phyloP scores from a whole-genome alignment of 2,329 filamentous ascomycete genomes.

The Fusarium haematococcum region DNA sequence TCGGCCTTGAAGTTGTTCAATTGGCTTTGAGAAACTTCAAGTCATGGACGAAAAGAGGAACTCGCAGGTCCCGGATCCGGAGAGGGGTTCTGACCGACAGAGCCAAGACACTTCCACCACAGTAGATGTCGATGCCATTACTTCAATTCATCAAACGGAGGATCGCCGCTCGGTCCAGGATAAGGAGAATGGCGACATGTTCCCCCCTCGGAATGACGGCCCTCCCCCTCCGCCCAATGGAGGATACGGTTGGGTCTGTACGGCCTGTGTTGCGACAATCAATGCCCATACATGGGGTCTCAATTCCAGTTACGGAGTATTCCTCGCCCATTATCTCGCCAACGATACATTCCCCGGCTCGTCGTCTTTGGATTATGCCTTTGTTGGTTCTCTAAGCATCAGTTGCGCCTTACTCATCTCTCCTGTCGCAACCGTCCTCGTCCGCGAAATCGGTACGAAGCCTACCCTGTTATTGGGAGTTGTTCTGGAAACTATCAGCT shows the following conservation, averaged over 20 bases:
- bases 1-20: not conserved
- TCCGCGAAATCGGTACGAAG: constrained; percentile 72
- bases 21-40: constrained; percentile 6
- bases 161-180: constrained; percentile 11
- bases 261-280: constrained; percentile 58
- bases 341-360: constrained; percentile 72
- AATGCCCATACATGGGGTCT: constrained; percentile 82
- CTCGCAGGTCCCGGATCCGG: constrained; percentile 14
- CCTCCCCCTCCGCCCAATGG: constrained; percentile 64
- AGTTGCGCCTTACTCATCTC: constrained; percentile 71
- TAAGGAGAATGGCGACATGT: constrained; percentile 18
- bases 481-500: constrained; percentile 70
- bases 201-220: constrained; percentile 21
- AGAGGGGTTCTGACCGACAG: constrained; percentile 15
- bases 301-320: constrained; percentile 66
- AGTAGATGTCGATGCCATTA: constrained; percentile 38
- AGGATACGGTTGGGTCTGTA: constrained; percentile 66
- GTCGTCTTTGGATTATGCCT: constrained; percentile 76
- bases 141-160: constrained; percentile 23
- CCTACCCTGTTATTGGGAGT: constrained; percentile 73
- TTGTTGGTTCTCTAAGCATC: constrained; percentile 68
- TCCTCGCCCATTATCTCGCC: constrained; percentile 68
- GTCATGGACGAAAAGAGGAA: constrained; percentile 37
- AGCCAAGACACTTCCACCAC: constrained; percentile 36
- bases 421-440: constrained; percentile 73